Conservation (phyloP, 2,329 filamentous ascomycete species). For the Metarhizium robertsii region DNA sequence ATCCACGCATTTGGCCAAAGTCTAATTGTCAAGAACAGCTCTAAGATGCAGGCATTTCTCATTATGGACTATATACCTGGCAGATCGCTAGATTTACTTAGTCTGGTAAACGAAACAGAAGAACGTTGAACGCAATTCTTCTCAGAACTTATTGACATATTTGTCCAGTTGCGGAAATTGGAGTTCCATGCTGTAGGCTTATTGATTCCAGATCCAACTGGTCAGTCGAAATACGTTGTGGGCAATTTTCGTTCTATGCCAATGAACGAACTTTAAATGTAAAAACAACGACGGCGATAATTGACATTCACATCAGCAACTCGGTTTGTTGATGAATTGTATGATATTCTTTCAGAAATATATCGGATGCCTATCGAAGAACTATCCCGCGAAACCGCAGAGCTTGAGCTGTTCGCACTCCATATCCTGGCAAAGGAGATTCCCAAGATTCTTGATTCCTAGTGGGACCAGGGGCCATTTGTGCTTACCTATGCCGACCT, state of each 20-base stretch:
- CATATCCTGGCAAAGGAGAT: neutral
- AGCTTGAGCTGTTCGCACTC: neutral
- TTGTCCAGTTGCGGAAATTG: neutral
- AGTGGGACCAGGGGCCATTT: neutral
- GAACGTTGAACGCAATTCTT: neutral
- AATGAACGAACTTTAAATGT: neutral
- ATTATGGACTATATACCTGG: neutral
- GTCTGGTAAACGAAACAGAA: neutral
- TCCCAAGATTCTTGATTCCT: neutral
- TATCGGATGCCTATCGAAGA: neutral
- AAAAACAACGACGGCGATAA: neutral
- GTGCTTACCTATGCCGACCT: neutral
- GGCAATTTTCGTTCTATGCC: neutral
- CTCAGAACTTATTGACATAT: neutral
- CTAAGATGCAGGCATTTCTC: neutral
- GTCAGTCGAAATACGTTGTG: neutral
- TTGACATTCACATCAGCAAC: neutral
- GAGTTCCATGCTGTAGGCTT: neutral
- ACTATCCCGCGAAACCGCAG: neutral
- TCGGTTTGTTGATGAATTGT: neutral
- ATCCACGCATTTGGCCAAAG: neutral
- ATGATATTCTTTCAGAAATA: neutral
- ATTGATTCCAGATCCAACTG: neutral
- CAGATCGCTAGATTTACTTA: neutral
- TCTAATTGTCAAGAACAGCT: neutral